phyloP scores from a whole-genome alignment of 345 rosid genomes.

The Tarenaya hassleriana region DNA sequence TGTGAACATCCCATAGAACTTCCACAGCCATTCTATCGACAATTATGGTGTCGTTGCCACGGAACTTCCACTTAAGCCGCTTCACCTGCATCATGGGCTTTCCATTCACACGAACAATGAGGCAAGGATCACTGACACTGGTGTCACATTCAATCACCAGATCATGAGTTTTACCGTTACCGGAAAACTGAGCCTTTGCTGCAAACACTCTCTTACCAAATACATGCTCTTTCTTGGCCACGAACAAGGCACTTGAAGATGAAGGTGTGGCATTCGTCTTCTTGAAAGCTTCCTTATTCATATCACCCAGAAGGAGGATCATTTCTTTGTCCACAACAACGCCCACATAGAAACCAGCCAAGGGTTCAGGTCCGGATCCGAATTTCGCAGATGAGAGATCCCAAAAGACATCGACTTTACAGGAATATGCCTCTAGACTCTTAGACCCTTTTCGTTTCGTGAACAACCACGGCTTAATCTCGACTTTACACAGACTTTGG shows the following conservation, averaged over 20 bases:
- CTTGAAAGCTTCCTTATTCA: conserved; percentile 70
- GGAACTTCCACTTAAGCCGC: conserved; percentile 87
- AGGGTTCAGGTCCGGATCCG: conserved; percentile 75
- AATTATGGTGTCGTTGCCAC: conserved; percentile 76
- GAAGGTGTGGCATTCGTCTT: conserved; percentile 43
- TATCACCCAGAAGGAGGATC: conserved; percentile 72
- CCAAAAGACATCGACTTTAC: conserved; percentile 56
- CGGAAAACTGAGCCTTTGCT: conserved; percentile 64
- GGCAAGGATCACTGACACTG: conserved; percentile 57
- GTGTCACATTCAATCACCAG: conserved; percentile 76
- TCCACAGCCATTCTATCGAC: conserved; percentile 82
- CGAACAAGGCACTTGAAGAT: conserved; percentile 37
- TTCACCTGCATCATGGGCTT: conserved; percentile 72
- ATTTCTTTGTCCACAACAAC: conserved; percentile 56
- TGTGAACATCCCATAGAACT: conserved; percentile 91
- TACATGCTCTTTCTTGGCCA: conserved; percentile 71
- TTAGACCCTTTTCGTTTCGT: conserved; percentile 75
- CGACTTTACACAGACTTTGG: conserved; percentile 69
- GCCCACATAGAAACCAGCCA: conserved; percentile 61
- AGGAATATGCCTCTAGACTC: conserved; percentile 46
- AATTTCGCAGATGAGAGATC: conserved; percentile 72
- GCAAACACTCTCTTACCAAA: conserved; percentile 75
- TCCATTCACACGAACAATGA: conserved; percentile 68
- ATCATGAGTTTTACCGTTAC: conserved; percentile 62
- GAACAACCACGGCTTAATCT: conserved; percentile 87